Evolutionary conservation across 2,329 filamentous ascomycete species (phyloP), one percentile per base, ranked within the genome.

Genomic region (Colletotrichum chrysophilum): DNA sequence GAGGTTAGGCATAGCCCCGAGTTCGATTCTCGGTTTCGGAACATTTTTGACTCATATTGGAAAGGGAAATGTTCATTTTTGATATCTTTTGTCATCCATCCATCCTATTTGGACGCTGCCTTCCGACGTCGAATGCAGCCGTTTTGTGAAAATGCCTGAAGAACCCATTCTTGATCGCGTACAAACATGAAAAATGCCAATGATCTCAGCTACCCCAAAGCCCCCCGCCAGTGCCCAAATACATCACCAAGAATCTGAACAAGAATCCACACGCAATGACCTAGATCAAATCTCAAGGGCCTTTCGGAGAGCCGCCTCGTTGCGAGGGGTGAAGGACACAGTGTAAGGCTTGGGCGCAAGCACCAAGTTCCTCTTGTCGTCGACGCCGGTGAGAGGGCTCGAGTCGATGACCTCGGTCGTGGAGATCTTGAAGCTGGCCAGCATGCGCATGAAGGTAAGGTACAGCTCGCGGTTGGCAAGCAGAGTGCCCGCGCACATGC

Each of bases 401-500:
- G 68, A 52, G 48, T 69, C 58, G 21, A 72, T 76, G 24, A 58
- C 71, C 6, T 78, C 76, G 1, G 80, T 80, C 3, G 82, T 79
- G 1, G 86, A 80, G 76, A 91, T 87, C 43, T 84, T 82, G 79
- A 89, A 91, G 4, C 88, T 87, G 10, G 85, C 85, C 71, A 90
- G 86, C 64, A 91, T 83, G 4, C 89, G 85, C 55, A 90, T 78
- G 75, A 89, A 90, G 0, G 87, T 87, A 4, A 87, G 88, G 80
- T 88, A 91, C 5, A 91, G 85, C 74, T 90, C 88, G 7, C 88
- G 87, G 76, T 89, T 89, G 1, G 88, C 89, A 26, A 91, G 83
- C 67, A 90, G 88, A 12, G 85, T 88, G 10, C 89, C 89, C 8
- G 88, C 87, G 75, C 89, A 91, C 88, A 90, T 90, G 21, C 89